Conservation (phyloP, 164 flowering plant species). For the Brasenia schreberi region DNA sequence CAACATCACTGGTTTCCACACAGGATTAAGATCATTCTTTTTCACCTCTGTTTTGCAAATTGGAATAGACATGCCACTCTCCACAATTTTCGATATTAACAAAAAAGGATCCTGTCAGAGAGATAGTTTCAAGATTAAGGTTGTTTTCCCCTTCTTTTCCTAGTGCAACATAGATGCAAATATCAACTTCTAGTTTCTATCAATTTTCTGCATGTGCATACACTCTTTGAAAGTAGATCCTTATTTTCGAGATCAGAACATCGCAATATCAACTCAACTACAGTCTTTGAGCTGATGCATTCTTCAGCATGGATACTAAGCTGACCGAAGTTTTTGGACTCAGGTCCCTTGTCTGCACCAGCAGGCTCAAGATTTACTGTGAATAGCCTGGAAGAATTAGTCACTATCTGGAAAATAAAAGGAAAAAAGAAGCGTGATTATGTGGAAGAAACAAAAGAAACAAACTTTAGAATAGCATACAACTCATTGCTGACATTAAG, state of each 20-base stretch:
- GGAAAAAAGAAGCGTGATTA: constrained; percentile 10
- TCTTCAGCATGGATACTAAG: not conserved
- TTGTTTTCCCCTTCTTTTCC: not conserved
- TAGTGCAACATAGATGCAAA: not conserved
- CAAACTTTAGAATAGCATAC: no score
- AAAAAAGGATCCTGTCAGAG: constrained; percentile 75
- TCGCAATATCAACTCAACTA: not conserved
- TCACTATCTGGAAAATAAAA: constrained; percentile 50
- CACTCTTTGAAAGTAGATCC: not conserved
- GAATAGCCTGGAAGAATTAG: constrained; percentile 36
- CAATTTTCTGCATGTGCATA: not conserved
- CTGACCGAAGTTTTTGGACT: not conserved
- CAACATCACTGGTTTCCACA: constrained; percentile 57
- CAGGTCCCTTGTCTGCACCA: constrained; percentile 2
- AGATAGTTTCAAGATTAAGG: not conserved
- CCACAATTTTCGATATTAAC: constrained; percentile 62
- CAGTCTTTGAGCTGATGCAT: constrained; percentile 15
- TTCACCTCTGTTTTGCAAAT: constrained; percentile 86
- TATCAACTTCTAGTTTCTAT: not conserved
- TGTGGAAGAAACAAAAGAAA: constrained; percentile 17
- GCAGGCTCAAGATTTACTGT: constrained; percentile 43
- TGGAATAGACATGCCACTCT: constrained; percentile 57
- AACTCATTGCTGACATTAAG: no score
- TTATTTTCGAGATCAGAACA: not conserved
- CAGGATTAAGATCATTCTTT: constrained; percentile 58